These are phyloP conservation scores for Ambrosia artemisiifolia DNA, from an alignment of 129 eudicot species.

Conservation along the genomic window DNA sequence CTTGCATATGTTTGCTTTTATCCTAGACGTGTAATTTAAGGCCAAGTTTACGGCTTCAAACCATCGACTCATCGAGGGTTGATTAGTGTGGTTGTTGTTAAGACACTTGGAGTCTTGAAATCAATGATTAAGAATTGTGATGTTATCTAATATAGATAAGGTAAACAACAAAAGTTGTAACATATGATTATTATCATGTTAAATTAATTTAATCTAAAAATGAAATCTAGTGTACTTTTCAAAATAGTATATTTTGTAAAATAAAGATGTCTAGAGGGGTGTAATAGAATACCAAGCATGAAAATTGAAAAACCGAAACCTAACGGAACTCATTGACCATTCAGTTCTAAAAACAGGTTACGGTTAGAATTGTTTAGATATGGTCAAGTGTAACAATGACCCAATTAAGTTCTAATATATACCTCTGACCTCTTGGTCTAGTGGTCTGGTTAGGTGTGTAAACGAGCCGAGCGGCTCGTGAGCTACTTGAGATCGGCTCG, in stretches of 20 bases:
- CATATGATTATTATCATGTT: too few relatives aligned
- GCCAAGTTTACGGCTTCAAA: neutral
- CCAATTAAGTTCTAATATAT: too few relatives aligned
- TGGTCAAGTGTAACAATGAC: too few relatives aligned
- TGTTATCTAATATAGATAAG: neutral
- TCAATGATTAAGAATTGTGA: neutral
- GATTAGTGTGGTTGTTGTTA: neutral
- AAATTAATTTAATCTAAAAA: too few relatives aligned
- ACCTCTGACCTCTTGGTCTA: too few relatives aligned
- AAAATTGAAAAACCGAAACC: neutral
- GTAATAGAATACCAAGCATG: neutral
- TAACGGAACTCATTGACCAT: neutral
- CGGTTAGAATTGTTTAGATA: neutral
- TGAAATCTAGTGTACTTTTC: too few relatives aligned
- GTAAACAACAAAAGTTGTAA: too few relatives aligned
- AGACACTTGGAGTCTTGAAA: slow-evolving; percentile 1
- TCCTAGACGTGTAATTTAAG: neutral
- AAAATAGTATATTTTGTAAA: too few relatives aligned
- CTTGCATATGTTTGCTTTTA: neutral
- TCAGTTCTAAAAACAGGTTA: neutral
- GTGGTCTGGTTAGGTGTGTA: too few relatives aligned
- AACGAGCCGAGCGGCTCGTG: too few relatives aligned
- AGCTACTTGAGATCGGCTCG: too few relatives aligned
- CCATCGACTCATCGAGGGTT: neutral
- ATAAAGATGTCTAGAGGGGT: too few relatives aligned